Base-by-base conservation (phyloP, 1,284 basidiomycete genomes). In the Neonothopanus nambi region DNA sequence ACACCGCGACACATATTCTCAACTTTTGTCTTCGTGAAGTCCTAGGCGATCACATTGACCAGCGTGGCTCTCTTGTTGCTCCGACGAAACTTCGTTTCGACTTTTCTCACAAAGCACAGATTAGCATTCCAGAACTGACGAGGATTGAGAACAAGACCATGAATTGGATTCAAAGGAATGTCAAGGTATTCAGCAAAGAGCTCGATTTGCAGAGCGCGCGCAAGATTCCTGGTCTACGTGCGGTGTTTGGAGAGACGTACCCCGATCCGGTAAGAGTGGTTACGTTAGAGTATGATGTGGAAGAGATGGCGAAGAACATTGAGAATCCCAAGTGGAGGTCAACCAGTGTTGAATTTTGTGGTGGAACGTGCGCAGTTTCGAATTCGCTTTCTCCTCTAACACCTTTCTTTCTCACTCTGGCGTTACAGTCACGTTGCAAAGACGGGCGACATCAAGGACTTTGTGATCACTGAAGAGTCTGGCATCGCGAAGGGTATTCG, bases 401-500 rank as follows among this genome's bases (percentile, higher is more conserved):
- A 7, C 18, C 21, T 44, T 37, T 54, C 50, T 26, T 54, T 36
- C 56, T 55, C 23, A 36, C 53, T 49, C 52, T 5, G 9, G 17
- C 24, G 12, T 37, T 39, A 36, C 57, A 93, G 89, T 0, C 96
- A 99, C 68, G 97, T 99, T 51, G 81, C 84, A 24, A 91, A 89
- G 72, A 99, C 96, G 0, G 93, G 95, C 23, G 94, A 96, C 62
- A 99, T 99, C 78, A 93, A 95, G 70, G 87, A 93, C 66, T 91
- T 99, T 67, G 87, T 97, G 49, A 89, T 99, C 59, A 88, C 84
- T 24, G 96, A 99, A 67, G 97, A 99, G 71, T 91, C 91, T 6
- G 95, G 95, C 44, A 99, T 99, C 61, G 97, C 96, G 26, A 99
- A 98, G 77, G 96, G 96, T 39, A 96, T 98, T 62, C 89, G 97